A percentile compares a stretch with the other conserved stretches of the same genome.
Conservation (phyloP, 2,329 filamentous ascomycete genomes). For the Arthrobotrys pseudoclavata region DNA sequence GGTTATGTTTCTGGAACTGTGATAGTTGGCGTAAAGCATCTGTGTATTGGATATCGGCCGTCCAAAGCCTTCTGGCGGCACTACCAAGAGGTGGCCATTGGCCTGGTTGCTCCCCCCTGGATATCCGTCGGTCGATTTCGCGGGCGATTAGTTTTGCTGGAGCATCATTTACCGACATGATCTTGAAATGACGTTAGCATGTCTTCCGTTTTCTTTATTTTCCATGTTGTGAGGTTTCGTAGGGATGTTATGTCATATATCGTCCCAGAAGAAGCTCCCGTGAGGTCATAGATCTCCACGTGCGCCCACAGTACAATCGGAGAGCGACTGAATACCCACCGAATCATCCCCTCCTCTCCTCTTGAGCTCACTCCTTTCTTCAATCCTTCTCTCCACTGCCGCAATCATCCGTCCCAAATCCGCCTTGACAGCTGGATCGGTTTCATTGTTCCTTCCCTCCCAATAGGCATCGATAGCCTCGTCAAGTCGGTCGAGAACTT, state of each 20-base stretch:
- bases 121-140: conserved; percentile 61
- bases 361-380: conserved; percentile 50
- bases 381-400: conserved; percentile 53
- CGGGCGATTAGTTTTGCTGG: conserved; percentile 61
- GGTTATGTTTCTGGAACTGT: conserved; percentile 54
- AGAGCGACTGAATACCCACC: conserved; percentile 22
- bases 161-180: conserved; percentile 57
- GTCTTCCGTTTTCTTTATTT: background rate
- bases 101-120: conserved; percentile 60
- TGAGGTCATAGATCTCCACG: conserved; percentile 49
- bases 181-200: conserved; percentile 32
- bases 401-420: conserved; percentile 54
- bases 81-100: conserved; percentile 62
- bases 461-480: conserved; percentile 61
- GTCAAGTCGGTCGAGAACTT: conserved; percentile 60
- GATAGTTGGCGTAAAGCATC: conserved; percentile 53
- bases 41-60: conserved; percentile 57
- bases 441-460: conserved; percentile 59
- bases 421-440: conserved; percentile 56
- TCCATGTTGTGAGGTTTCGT: conserved; percentile 25
- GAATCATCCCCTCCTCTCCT: conserved; percentile 39
- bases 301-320: background rate
- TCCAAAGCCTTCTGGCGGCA: conserved; percentile 61
- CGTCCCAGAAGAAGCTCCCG: conserved; percentile 2
- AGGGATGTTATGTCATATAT: background rate